Evolutionary conservation across 768 basidiomycete species (phyloP).

Genomic region (Gymnopilus dilepis): DNA sequence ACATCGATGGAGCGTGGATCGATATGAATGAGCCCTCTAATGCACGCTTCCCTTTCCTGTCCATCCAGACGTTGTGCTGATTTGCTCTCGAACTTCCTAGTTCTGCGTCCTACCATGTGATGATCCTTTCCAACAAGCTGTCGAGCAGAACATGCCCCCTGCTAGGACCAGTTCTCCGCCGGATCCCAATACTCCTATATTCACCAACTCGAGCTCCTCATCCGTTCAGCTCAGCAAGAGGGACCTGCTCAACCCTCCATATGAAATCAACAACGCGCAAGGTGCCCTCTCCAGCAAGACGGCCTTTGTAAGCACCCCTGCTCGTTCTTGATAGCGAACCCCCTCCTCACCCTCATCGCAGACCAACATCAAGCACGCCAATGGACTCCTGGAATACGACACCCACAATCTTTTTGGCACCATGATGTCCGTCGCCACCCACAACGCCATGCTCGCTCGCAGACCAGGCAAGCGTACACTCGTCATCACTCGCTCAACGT

Average conservation of each 20-base stretch:
- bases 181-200: conserved; percentile 57
- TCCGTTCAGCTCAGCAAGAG: conserved; percentile 24
- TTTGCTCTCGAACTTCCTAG: conserved; percentile 31
- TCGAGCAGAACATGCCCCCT: conserved; percentile 58
- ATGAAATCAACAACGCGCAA: conserved; percentile 62
- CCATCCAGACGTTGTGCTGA: background rate
- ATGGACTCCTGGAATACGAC: conserved; percentile 64
- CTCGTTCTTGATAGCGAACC: background rate
- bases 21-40: conserved; percentile 79
- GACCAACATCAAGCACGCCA: conserved; percentile 56
- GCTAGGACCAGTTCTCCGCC: conserved; percentile 54
- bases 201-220: conserved; percentile 28
- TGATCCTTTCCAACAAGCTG: conserved; percentile 64
- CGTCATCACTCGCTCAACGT: conserved; percentile 77
- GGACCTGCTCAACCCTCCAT: conserved; percentile 54
- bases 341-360: conserved; percentile 18
- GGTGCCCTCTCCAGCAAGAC: conserved; percentile 59
- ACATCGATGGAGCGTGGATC: conserved; percentile 78
- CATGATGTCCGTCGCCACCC: conserved; percentile 72
- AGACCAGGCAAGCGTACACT: conserved; percentile 65
- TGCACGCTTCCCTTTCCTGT: conserved; percentile 35
- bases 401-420: conserved; percentile 72
- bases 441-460: conserved; percentile 63
- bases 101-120: conserved; percentile 69
- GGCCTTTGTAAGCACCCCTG: conserved; percentile 47